These are phyloP conservation scores for Dipodascus geniculatus DNA, from an alignment of 805 yeast genomes.

Conservation along the genomic window DNA sequence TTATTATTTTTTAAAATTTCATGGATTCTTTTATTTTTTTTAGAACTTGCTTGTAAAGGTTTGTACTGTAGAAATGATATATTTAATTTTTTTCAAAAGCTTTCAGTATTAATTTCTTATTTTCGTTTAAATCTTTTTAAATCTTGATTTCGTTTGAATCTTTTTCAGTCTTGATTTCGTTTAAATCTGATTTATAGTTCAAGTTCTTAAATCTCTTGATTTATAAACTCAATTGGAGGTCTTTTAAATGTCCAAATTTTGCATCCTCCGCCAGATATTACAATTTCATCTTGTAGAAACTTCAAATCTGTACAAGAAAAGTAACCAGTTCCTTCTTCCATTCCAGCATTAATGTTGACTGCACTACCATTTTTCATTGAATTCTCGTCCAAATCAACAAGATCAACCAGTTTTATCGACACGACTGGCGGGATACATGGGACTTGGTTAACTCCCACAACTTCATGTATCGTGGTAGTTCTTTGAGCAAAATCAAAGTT, in stretches of 20 bases:
- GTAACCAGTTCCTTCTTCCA: neutral
- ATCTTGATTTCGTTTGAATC: no score
- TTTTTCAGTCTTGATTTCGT: no score
- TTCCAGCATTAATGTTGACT: no score
- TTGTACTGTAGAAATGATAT: neutral
- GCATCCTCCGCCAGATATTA: neutral
- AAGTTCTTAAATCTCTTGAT: no score
- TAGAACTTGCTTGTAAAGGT: neutral
- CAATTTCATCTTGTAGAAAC: neutral
- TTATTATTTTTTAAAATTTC: neutral
- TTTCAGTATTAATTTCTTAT: no score
- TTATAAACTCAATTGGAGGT: neutral
- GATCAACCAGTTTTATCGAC: neutral
- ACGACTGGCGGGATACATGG: neutral
- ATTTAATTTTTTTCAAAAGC: no score
- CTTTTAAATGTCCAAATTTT: conserved; percentile 1
- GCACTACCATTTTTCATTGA: neutral
- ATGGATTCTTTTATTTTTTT: neutral
- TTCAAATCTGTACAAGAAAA: neutral
- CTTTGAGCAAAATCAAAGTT: neutral
- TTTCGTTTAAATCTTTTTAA: no score
- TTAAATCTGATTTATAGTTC: no score
- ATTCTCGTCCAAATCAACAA: neutral
- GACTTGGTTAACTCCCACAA: neutral
- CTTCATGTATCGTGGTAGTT: neutral